Evolutionary conservation across 352 stramenopile species (phyloP), one percentile per base, ranked within the genome.

Genomic region (Phytophthora syringae): DNA sequence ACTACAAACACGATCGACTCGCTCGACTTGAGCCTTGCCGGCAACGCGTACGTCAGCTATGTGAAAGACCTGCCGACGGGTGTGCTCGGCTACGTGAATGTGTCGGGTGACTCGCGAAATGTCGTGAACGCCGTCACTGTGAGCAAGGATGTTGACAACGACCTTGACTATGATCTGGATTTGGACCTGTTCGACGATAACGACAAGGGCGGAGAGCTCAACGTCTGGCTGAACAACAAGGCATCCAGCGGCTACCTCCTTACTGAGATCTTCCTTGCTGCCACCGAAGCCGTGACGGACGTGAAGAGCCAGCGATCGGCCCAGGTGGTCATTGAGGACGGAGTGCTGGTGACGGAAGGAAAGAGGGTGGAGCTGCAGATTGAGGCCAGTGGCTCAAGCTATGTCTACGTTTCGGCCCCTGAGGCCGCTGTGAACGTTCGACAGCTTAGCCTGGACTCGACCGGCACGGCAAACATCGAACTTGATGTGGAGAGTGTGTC

Each of bases 51-150:
- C 55, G 47, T 79, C n/a, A 74, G 58, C 47, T 67, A 74, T 52
- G 25, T 64, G 32, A 74, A 52, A 24, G 52, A 48, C 2, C 44
- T 71, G 28, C 52, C 71, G 24, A 68, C 30, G 13, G 67, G 67
- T 3, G 54, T 76, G 24, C 67, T 75, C 16, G 67, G 67, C 1
- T 79, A 79, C 48, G 71, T 79, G 45, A 76, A 74, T 25, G 71
- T 79, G 27, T 71, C 71, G n/a, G 71, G 67, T 7, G 54, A 73
- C 47, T 74, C 67, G 28, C 48, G 70, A 36, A 30, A 48, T 0
- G 55, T 71, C 1, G 67, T 79, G 18, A 53, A 79, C 21, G 67
- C 71, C 5, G 57, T 79, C 16, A 52, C 25, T 0, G 57, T 73
- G 20, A 62, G 24, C 52, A 75, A 72, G n/a, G 65, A 64, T 12